Conservation (phyloP, 2,329 filamentous ascomycete genomes). For the Fusarium denticulatum region DNA sequence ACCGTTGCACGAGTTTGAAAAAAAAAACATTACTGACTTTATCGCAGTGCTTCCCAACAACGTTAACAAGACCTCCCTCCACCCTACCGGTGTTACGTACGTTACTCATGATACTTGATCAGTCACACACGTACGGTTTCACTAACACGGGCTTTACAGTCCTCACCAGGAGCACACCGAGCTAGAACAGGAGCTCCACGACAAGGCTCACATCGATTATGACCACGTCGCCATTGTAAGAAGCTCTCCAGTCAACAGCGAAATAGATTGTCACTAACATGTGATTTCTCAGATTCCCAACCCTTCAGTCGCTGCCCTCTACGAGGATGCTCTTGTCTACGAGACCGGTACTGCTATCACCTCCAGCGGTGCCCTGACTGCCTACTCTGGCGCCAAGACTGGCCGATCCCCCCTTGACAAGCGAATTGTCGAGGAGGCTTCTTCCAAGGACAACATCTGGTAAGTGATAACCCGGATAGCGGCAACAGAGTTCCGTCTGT, state of each 20-base stretch:
- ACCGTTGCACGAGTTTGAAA: conserved; percentile 9
- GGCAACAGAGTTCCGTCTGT: conserved; percentile 25
- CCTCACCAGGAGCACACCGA: conserved; percentile 91
- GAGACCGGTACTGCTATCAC: conserved; percentile 98
- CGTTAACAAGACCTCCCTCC: conserved; percentile 92
- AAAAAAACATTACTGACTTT: conserved; percentile 33
- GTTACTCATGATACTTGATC: conserved; percentile 52
- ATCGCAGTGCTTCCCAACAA: conserved; percentile 63
- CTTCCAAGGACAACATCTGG: conserved; percentile 93
- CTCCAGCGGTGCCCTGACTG: conserved; percentile 91
- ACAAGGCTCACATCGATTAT: conserved; percentile 98
- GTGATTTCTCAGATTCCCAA: conserved; percentile 73
- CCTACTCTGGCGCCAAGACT: conserved; percentile 98
- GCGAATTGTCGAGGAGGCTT: conserved; percentile 91
- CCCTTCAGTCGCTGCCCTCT: conserved; percentile 92
- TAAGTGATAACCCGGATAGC: conserved; percentile 46
- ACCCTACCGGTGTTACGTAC: conserved; percentile 90
- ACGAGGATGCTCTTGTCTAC: conserved; percentile 98
- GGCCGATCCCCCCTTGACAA: conserved; percentile 97
- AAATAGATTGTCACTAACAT: conserved; percentile 17
- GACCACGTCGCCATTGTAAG: conserved; percentile 96
- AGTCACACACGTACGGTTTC: conserved; percentile 15
- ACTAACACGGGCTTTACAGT: conserved; percentile 58
- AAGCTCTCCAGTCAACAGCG: neutral
- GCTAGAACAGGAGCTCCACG: conserved; percentile 95